Percentiles rank a stretch among this genome's conserved stretches.
Conservation (phyloP, 1,139 yeast species). For the Geotrichum europaeum region DNA sequence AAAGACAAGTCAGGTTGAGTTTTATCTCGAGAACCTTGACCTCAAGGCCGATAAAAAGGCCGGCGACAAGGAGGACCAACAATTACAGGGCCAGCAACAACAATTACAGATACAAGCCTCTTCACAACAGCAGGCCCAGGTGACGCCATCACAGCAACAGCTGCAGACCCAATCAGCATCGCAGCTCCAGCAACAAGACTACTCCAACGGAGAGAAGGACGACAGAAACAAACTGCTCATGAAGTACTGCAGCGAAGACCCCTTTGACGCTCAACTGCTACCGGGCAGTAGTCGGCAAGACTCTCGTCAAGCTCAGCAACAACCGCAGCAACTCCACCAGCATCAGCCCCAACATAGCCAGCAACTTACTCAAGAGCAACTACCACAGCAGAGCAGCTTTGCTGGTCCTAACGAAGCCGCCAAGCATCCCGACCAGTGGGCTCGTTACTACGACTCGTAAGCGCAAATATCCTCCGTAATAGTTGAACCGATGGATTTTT, state of each 20-base stretch:
- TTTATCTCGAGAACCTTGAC: conserved; percentile 1
- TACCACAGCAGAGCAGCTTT: neutral
- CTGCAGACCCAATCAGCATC: neutral
- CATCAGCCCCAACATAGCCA: neutral
- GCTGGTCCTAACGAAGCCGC: neutral
- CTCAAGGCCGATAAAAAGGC: conserved; percentile 1
- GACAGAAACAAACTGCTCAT: neutral
- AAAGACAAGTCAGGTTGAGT: neutral
- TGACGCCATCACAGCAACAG: neutral
- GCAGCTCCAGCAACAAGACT: neutral
- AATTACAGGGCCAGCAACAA: neutral
- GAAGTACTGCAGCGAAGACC: neutral
- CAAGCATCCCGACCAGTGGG: neutral
- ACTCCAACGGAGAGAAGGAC: neutral
- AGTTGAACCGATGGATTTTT: neutral
- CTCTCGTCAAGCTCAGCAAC: neutral
- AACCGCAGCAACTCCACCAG: neutral
- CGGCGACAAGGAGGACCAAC: neutral
- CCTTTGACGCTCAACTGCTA: neutral
- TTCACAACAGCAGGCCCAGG: neutral
- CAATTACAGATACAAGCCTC: neutral
- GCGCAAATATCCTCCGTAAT: neutral
- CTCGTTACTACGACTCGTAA: neutral
- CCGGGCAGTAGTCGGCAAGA: neutral
- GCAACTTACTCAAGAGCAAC: neutral